Evolutionary conservation across 768 basidiomycete genomes (phyloP).

Genomic region (Multifurca ochricompacta): DNA sequence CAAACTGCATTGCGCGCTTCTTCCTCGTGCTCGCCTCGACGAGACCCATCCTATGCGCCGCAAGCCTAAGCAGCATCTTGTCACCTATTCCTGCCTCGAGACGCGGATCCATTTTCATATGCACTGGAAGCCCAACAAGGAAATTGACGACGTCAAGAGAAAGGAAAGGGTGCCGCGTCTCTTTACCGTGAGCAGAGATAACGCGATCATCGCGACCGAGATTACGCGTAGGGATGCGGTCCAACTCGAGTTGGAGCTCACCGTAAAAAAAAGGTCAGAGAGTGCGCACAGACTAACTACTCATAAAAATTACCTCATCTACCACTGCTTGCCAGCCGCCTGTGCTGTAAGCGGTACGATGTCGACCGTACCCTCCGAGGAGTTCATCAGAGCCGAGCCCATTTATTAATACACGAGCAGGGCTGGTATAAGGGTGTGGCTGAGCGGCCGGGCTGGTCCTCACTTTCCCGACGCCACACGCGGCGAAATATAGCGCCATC

Average conservation of each 20-base stretch:
- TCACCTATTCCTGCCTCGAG: conserved; percentile 76
- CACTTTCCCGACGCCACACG: conserved; percentile 64
- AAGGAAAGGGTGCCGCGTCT: conserved; percentile 87
- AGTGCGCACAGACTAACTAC: not conserved
- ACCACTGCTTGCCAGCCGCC: conserved; percentile 73
- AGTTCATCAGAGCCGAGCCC: conserved; percentile 95
- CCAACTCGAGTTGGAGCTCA: conserved; percentile 84
- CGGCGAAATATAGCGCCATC: conserved; percentile 88
- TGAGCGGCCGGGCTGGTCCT: conserved; percentile 31
- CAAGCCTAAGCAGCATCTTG: conserved; percentile 74
- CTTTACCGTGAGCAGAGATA: conserved; percentile 85
- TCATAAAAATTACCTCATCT: conserved; percentile 51
- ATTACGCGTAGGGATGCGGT: conserved; percentile 82
- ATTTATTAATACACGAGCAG: conserved; percentile 76
- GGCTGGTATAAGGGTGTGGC: conserved; percentile 52
- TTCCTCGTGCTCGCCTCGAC: conserved; percentile 64
- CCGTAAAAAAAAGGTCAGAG: not conserved
- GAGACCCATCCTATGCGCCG: conserved; percentile 67
- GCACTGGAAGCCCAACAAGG: conserved; percentile 70
- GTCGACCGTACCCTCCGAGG: conserved; percentile 88
- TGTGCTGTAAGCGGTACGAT: conserved; percentile 62
- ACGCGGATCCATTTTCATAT: conserved; percentile 74
- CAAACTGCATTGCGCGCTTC: conserved; percentile 98
- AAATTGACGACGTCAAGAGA: conserved; percentile 72
- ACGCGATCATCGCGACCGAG: conserved; percentile 92